phyloP scores from a whole-genome alignment of 73 alveolate genomes.

The Loxodes magnus region DNA sequence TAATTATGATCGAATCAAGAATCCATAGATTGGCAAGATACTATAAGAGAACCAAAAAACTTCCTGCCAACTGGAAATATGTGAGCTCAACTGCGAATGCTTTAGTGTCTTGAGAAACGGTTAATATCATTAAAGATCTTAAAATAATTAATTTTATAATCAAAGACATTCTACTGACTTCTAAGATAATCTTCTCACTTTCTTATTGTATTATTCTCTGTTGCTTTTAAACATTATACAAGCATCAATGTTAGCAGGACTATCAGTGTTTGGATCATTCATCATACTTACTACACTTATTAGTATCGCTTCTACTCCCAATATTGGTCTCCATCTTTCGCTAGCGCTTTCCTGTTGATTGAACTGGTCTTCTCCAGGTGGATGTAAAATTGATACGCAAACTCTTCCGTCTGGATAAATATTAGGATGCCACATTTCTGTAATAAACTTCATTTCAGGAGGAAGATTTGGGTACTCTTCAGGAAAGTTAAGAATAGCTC shows the following conservation, averaged over 20 bases:
- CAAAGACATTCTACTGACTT: conserved; percentile 67
- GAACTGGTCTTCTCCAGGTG: conserved; percentile 47
- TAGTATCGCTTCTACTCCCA: conserved; percentile 69
- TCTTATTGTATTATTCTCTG: conserved; percentile 58
- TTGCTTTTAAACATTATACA: conserved; percentile 54
- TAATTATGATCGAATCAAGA: too few species aligned
- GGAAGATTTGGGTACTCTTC: conserved; percentile 84
- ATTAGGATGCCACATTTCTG: conserved; percentile 94
- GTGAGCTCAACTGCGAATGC: too few species aligned
- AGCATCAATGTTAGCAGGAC: conserved; percentile 93
- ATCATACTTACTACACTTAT: conserved; percentile 77
- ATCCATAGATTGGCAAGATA: too few species aligned
- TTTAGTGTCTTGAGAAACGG: too few species aligned
- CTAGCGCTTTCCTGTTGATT: conserved; percentile 37
- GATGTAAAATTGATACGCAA: conserved; percentile 45
- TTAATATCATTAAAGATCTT: too few species aligned
- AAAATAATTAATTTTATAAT: conserved; percentile 7
- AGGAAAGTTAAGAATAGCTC: conserved; percentile 69
- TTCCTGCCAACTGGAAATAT: too few species aligned
- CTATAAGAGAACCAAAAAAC: too few species aligned
- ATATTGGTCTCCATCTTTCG: conserved; percentile 71
- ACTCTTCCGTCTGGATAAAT: conserved; percentile 34
- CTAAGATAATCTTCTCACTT: conserved; percentile 62
- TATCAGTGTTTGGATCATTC: conserved; percentile 77
- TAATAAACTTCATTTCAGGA: conserved; percentile 79